A percentile compares a stretch with the other conserved stretches of the same genome.
Conservation (phyloP, 768 basidiomycete species). For the Tricholoma terreum region DNA sequence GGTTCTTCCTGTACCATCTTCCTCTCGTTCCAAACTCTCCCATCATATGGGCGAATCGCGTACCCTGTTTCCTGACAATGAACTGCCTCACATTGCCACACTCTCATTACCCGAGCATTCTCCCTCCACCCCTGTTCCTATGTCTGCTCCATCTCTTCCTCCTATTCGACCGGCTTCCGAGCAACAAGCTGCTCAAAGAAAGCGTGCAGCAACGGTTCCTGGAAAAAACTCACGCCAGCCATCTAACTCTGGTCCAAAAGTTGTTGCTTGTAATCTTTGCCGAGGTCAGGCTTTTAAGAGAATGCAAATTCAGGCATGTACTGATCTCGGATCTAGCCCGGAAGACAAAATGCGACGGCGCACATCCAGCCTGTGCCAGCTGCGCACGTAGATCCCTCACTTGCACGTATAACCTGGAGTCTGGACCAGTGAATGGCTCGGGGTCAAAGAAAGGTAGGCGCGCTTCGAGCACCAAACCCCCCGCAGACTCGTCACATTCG, state of each 20-base stretch:
- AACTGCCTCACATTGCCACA: conserved; percentile 71
- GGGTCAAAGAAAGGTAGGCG: conserved; percentile 50
- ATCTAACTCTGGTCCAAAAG: conserved; percentile 75
- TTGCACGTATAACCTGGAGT: conserved; percentile 81
- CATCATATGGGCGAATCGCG: conserved; percentile 32
- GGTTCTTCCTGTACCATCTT: conserved; percentile 35
- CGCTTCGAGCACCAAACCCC: conserved; percentile 50
- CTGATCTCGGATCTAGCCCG: conserved; percentile 50
- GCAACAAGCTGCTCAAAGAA: conserved; percentile 64
- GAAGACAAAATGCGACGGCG: conserved; percentile 87
- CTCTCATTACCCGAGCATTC: conserved; percentile 58
- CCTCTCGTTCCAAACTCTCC: conserved; percentile 35
- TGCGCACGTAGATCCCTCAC: conserved; percentile 72
- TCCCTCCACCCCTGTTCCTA: conserved; percentile 51
- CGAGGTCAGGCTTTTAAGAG: conserved; percentile 47
- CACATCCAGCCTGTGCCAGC: conserved; percentile 80
- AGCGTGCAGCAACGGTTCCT: conserved; percentile 66
- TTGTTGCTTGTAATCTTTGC: conserved; percentile 88
- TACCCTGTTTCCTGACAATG: conserved; percentile 54
- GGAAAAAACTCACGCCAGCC: conserved; percentile 56
- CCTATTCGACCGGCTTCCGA: conserved; percentile 66
- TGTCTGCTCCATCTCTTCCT: conserved; percentile 63
- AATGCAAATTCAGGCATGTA: conserved; percentile 1
- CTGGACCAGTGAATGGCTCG: conserved; percentile 30
- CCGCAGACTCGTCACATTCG: conserved; percentile 41